A percentile compares a stretch with the other conserved stretches of the same genome.
Conservation (phyloP, 2,329 filamentous ascomycete genomes). For the Sclerotinia glacialis region DNA sequence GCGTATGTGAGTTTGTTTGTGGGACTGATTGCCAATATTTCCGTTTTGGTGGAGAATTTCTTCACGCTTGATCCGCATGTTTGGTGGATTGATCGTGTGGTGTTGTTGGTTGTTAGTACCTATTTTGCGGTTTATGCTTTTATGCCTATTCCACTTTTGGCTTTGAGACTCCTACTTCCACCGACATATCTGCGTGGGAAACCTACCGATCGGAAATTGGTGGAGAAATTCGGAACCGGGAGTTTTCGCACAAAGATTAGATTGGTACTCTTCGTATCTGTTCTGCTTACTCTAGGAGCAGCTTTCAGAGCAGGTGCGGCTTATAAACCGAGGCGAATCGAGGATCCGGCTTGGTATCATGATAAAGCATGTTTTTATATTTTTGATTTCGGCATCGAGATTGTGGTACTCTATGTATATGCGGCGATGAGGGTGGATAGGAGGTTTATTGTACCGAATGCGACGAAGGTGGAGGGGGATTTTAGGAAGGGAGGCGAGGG, state of each 20-base stretch:
- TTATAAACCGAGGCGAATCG: conserved; percentile 17
- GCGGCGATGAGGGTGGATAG: conserved; percentile 68
- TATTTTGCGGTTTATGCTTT: conserved; percentile 61
- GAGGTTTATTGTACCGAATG: conserved; percentile 71
- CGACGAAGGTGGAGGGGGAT: conserved; percentile 55
- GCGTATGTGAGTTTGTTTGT: conserved; percentile 62
- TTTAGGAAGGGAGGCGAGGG: conserved; percentile 25
- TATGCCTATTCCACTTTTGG: conserved; percentile 51
- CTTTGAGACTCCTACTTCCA: conserved; percentile 27
- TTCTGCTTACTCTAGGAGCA: conserved; percentile 65
- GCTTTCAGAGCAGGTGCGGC: conserved; percentile 58
- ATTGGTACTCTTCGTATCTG: conserved; percentile 58
- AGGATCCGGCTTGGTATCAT: conserved; percentile 42
- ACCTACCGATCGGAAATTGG: conserved; percentile 36
- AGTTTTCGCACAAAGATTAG: conserved; percentile 61
- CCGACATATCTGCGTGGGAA: background rate
- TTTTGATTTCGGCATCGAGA: conserved; percentile 75
- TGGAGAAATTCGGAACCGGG: conserved; percentile 64
- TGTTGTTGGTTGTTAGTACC: conserved; percentile 46
- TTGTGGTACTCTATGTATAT: conserved; percentile 66
- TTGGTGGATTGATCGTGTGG: conserved; percentile 54
- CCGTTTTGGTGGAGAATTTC: conserved; percentile 9
- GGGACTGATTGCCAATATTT: conserved; percentile 61
- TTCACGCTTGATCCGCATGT: conserved; percentile 50
- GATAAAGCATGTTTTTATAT: conserved; percentile 70